Evolutionary conservation across 2,329 filamentous ascomycete species (phyloP), one percentile per base, ranked within the genome.

Genomic region (Drechslerella coelobrocha): DNA sequence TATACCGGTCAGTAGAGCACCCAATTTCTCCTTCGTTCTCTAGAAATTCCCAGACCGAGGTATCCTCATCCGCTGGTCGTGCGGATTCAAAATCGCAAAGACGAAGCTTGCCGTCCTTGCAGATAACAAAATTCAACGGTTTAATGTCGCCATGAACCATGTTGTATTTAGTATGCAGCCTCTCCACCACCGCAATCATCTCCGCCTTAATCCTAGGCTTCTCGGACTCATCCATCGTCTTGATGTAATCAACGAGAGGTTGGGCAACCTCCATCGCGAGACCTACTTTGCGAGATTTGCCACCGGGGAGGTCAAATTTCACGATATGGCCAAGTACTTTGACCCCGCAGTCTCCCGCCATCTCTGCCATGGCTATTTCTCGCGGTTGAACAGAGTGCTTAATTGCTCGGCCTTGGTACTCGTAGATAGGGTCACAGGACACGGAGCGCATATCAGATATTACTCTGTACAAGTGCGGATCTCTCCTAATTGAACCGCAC

Each of bases 141-240:
- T 62, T 53, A 14, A 62, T 37, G 31, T 62, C 59, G 2, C 50
- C 59, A 29, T 63, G 60, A n/a, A 56, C 29, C 60, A 63, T 63
- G 9, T 56, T 56, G 19, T 50, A 41, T 43, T 56, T n/a, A 9
- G 41, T 56, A 12, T 56, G 60, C 29, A 62, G 24, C 34, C 37
- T 17, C 48, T 62, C 50, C 17, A 62, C 37, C 5, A 55, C 26
- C 14, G 48, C 59, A 14, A 55, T 47, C 50, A 54, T 62, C 29
- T 62, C 59, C 7, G 12, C 29, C 31, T 54, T 62, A n/a, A 63
- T 56, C 45, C 34, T 39, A 6, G 27, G 27, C 17, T 63, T 56
- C 29, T 56, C 51, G 26, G 50, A 39, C 31, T 50, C 51, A 17
- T 27, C 31, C 2, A 51, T 47, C 10, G 41, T 50, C 41, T 56